Evolutionary conservation across 257 asterid genomes (phyloP).

Genomic region (Haberlea rhodopensis): DNA sequence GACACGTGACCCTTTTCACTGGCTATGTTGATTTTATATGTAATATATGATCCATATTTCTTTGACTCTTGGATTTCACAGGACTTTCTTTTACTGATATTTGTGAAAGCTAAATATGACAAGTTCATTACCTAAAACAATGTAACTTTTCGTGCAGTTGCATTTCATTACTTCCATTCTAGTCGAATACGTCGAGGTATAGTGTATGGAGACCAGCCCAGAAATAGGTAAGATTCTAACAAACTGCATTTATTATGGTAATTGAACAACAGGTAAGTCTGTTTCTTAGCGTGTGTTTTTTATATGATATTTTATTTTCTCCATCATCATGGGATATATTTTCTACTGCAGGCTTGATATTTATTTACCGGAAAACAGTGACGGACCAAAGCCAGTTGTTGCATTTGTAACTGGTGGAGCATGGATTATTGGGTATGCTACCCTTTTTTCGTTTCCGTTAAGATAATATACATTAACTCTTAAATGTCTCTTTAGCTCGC

Average conservation of each 20-base stretch:
- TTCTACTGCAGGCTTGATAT: slow-evolving; percentile 72
- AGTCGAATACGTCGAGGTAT: slow-evolving; percentile 74
- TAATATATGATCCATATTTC: neutral
- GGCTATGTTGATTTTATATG: neutral
- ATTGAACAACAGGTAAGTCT: slow-evolving; percentile 4
- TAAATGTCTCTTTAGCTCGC: neutral
- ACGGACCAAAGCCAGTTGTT: slow-evolving; percentile 86
- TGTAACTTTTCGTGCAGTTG: slow-evolving; percentile 56
- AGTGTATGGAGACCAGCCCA: slow-evolving; percentile 84
- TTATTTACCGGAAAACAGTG: slow-evolving; percentile 64
- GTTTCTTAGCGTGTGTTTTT: neutral
- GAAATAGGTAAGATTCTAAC: slow-evolving; percentile 65
- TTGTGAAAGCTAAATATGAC: slow-evolving; percentile 6
- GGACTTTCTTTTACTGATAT: slow-evolving; percentile 13
- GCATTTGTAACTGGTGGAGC: slow-evolving; percentile 99
- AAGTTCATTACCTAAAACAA: neutral
- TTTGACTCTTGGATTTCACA: slow-evolving; percentile 3
- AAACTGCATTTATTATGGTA: neutral
- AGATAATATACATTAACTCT: neutral
- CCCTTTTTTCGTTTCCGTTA: slow-evolving; percentile 13
- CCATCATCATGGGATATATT: slow-evolving; percentile 7
- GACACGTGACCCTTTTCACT: neutral
- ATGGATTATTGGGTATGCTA: slow-evolving; percentile 90
- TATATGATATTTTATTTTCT: neutral
- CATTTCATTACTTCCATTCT: slow-evolving; percentile 79